Evolutionary conservation across 805 yeast species (phyloP).

Genomic region (Pichia occidentalis): DNA sequence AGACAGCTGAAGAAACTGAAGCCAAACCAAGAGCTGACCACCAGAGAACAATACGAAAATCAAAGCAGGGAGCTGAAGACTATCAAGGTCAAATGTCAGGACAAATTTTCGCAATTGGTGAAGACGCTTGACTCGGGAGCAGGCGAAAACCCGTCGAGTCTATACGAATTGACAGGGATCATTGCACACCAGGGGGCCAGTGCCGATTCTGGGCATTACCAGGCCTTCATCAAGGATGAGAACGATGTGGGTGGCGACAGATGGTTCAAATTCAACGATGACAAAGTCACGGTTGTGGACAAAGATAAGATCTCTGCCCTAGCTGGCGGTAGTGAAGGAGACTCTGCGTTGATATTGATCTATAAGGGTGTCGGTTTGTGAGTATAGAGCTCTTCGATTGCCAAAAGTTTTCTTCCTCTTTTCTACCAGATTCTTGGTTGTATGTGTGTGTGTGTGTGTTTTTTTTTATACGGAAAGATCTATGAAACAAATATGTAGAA

Average conservation of each 20-base stretch:
- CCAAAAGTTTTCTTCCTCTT: neutral
- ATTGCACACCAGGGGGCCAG: conserved; percentile 93
- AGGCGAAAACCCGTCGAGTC: conserved; percentile 81
- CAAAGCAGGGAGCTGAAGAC: conserved; percentile 43
- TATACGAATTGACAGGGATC: conserved; percentile 76
- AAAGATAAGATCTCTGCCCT: conserved; percentile 76
- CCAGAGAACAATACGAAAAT: conserved; percentile 50
- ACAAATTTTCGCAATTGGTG: conserved; percentile 35
- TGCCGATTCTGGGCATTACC: conserved; percentile 97
- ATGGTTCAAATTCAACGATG: conserved; percentile 97
- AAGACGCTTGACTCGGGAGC: conserved; percentile 38
- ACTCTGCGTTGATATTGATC: conserved; percentile 82
- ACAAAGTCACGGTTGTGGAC: conserved; percentile 70
- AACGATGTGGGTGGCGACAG: conserved; percentile 55
- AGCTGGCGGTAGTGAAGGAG: conserved; percentile 98
- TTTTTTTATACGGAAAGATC: neutral
- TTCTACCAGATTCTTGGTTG: no score
- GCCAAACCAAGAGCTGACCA: conserved; percentile 34
- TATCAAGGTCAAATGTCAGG: conserved; percentile 43
- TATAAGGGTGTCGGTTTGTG: conserved; percentile 76
- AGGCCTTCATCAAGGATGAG: conserved; percentile 74
- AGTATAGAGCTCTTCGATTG: neutral
- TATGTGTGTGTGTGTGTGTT: neutral
- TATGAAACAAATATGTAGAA: neutral
- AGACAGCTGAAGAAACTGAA: conserved; percentile 66